phyloP scores from a whole-genome alignment of 2,329 filamentous ascomycete species.

The Sordariomycetes sp. region DNA sequence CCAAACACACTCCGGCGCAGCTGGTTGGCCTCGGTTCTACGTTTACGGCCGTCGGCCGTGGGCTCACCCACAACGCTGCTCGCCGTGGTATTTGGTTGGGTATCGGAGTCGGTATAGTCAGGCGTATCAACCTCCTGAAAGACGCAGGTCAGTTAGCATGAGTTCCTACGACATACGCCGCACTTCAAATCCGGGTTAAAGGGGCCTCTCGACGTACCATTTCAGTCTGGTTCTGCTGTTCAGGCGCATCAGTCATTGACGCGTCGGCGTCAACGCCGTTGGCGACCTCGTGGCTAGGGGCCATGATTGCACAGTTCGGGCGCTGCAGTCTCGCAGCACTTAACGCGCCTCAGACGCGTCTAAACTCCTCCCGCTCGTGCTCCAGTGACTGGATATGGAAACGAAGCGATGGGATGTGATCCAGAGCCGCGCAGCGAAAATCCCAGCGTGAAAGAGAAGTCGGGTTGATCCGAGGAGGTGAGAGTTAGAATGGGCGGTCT shows the following conservation, averaged over 20 bases:
- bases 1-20: slow-evolving; percentile 85
- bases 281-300: slow-evolving; percentile 37
- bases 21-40: slow-evolving; percentile 75
- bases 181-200: background rate
- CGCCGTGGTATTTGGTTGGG: slow-evolving; percentile 56
- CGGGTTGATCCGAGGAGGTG: background rate
- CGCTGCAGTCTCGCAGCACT: slow-evolving; percentile 22
- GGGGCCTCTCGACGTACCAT: slow-evolving; percentile 26
- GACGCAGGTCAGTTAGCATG: background rate
- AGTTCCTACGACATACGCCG: background rate
- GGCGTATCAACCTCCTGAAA: slow-evolving; percentile 44
- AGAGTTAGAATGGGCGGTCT: background rate
- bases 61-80: slow-evolving; percentile 77
- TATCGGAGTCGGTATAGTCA: slow-evolving; percentile 54
- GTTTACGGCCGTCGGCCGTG: slow-evolving; percentile 64
- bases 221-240: slow-evolving; percentile 27
- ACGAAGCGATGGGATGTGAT: background rate
- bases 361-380: background rate
- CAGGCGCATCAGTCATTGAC: slow-evolving; percentile 49
- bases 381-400: background rate
- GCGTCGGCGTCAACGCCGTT: slow-evolving; percentile 44
- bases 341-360: slow-evolving; percentile 45
- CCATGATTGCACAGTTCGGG: slow-evolving; percentile 27
- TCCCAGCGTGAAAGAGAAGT: background rate
- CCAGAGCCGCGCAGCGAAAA: background rate